These are phyloP conservation scores for Talaromyces sp. DNA, from an alignment of 2,329 filamentous ascomycete genomes.

Conservation along the genomic window DNA sequence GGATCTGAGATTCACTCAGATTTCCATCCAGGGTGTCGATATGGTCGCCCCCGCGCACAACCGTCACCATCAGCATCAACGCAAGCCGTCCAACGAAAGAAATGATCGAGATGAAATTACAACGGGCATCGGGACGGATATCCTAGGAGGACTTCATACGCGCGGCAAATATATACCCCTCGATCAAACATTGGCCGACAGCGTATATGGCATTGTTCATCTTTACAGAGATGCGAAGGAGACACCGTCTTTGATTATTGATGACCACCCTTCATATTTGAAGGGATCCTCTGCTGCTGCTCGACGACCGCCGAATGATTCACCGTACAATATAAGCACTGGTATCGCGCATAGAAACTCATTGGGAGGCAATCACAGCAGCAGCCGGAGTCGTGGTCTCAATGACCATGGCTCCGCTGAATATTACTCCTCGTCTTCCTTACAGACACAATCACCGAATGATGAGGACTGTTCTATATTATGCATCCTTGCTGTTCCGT, in stretches of 20 bases:
- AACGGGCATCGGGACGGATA: slow-evolving; percentile 47
- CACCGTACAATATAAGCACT: slow-evolving; percentile 17
- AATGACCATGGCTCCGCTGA: slow-evolving; percentile 3
- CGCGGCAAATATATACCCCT: slow-evolving; percentile 75
- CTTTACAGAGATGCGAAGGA: slow-evolving; percentile 83
- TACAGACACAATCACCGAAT: slow-evolving; percentile 2
- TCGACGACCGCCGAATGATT: slow-evolving; percentile 24
- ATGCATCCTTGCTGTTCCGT: slow-evolving; percentile 90
- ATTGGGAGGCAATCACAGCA: not conserved
- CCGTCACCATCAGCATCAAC: slow-evolving; percentile 16
- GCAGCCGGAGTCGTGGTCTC: slow-evolving; percentile 12
- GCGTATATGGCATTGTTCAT: slow-evolving; percentile 90
- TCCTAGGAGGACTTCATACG: slow-evolving; percentile 64
- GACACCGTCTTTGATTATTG: slow-evolving; percentile 51
- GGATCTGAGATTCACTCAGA: slow-evolving; percentile 78
- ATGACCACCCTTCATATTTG: slow-evolving; percentile 43
- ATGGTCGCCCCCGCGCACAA: slow-evolving; percentile 46
- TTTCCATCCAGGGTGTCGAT: slow-evolving; percentile 77
- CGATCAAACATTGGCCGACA: slow-evolving; percentile 65
- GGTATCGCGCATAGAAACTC: slow-evolving; percentile 3
- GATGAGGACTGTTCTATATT: slow-evolving; percentile 72
- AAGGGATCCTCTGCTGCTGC: slow-evolving; percentile 35
- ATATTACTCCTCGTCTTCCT: slow-evolving; percentile 13
- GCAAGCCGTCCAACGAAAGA: slow-evolving; percentile 22
- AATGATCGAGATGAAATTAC: slow-evolving; percentile 38